These are phyloP conservation scores for Trametes cubensis DNA, from an alignment of 768 basidiomycete species.

Conservation along the genomic window DNA sequence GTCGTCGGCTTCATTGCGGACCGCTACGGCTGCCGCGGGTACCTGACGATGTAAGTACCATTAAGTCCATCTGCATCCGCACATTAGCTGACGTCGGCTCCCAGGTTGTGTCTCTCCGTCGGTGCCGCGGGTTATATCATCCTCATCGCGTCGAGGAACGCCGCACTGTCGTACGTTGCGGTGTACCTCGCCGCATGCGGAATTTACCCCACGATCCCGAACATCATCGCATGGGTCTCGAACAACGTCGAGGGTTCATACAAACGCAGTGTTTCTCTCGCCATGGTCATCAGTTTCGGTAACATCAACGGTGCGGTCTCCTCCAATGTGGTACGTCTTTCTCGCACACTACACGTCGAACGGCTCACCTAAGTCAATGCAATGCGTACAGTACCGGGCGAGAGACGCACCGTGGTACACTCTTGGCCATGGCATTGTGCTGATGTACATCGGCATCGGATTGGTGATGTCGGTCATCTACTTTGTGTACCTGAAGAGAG, in stretches of 20 bases:
- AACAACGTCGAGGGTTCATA: conserved; percentile 78
- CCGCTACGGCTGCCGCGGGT: conserved; percentile 58
- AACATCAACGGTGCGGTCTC: conserved; percentile 79
- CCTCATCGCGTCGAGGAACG: conserved; percentile 60
- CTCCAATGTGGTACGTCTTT: conserved; percentile 66
- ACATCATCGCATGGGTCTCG: conserved; percentile 55
- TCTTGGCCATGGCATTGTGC: conserved; percentile 62
- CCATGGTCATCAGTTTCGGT: conserved; percentile 69
- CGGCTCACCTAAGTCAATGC: not conserved
- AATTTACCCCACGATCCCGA: conserved; percentile 74
- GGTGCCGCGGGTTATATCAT: conserved; percentile 69
- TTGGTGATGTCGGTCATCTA: conserved; percentile 49
- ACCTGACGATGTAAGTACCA: conserved; percentile 60
- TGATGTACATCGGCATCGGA: conserved; percentile 73
- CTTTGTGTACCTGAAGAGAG: conserved; percentile 49
- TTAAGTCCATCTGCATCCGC: not conserved
- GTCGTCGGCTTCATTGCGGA: conserved; percentile 66
- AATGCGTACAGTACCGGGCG: conserved; percentile 54
- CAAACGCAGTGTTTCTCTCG: conserved; percentile 72
- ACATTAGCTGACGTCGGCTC: not conserved
- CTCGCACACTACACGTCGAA: not conserved
- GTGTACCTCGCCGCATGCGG: conserved; percentile 75
- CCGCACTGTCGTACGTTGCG: conserved; percentile 71
- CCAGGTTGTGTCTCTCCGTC: conserved; percentile 33
- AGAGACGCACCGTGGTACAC: conserved; percentile 70